Evolutionary conservation across 495 filamentous ascomycete genomes (phyloP).

Genomic region (Aspergillus bridgeri): DNA sequence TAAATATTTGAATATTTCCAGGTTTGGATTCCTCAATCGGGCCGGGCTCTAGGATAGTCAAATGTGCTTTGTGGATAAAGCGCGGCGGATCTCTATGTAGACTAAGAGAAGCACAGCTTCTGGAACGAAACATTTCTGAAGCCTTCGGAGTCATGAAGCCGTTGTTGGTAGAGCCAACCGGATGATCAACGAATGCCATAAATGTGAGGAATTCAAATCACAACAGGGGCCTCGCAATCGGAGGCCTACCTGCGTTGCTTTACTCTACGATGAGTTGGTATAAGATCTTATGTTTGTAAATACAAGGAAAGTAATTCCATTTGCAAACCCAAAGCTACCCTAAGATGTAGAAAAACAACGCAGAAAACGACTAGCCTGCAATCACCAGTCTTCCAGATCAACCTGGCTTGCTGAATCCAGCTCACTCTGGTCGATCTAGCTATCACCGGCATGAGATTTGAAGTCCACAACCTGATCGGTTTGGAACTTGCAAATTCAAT

Average conservation of each 20-base stretch:
- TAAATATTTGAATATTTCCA: too few species aligned
- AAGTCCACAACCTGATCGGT: background rate
- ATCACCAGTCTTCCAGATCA: constrained; percentile 5
- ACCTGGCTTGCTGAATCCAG: background rate
- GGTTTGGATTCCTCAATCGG: too few species aligned
- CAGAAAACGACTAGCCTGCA: constrained; percentile 3
- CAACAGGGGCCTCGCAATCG: too few species aligned
- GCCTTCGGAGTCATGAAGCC: too few species aligned
- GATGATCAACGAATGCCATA: too few species aligned
- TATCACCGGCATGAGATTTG: background rate
- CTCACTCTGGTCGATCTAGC: constrained; percentile 1
- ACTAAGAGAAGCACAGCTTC: too few species aligned
- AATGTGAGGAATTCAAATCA: too few species aligned
- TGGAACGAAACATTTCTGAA: too few species aligned
- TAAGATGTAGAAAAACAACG: constrained; percentile 10
- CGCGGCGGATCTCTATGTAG: too few species aligned
- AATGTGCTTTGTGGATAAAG: too few species aligned
- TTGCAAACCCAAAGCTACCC: constrained; percentile 3
- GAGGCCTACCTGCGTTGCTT: background rate
- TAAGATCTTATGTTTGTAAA: background rate
- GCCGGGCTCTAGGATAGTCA: too few species aligned
- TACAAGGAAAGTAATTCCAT: background rate
- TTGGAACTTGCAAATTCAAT: background rate
- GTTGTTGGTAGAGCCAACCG: too few species aligned
- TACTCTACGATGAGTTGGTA: background rate